These are phyloP conservation scores for Macrocybe gigantea DNA, from an alignment of 768 basidiomycete species.

Conservation along the genomic window DNA sequence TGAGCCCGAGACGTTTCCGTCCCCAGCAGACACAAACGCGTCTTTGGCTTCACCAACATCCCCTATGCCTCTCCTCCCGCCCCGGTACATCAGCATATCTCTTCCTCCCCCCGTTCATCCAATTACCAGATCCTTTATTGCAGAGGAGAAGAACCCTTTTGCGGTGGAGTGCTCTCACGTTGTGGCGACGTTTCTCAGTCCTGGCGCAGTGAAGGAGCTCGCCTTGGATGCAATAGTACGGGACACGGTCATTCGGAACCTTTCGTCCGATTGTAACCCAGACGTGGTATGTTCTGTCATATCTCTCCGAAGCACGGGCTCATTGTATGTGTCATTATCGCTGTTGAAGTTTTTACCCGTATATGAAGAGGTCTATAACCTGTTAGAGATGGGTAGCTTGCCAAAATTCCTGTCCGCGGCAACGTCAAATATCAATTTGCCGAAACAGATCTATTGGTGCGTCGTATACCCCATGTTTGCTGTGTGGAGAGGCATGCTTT, in stretches of 20 bases:
- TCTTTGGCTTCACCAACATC: conserved; percentile 1
- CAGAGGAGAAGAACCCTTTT: conserved; percentile 8
- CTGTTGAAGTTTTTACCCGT: conserved; percentile 23
- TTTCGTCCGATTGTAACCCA: conserved; percentile 26
- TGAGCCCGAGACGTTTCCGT: too few relatives aligned
- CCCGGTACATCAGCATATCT: conserved; percentile 10
- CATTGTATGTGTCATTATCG: neutral
- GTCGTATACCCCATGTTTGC: neutral
- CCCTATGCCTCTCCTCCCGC: conserved; percentile 6
- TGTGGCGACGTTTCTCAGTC: conserved; percentile 25
- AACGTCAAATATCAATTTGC: conserved; percentile 28
- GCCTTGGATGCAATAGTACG: conserved; percentile 18
- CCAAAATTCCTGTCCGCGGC: conserved; percentile 25
- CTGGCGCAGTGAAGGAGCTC: conserved; percentile 23
- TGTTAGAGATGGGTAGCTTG: conserved; percentile 22
- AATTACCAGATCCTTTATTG: conserved; percentile 1
- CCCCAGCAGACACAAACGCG: too few relatives aligned
- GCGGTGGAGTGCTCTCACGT: conserved; percentile 20
- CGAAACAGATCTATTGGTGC: conserved; percentile 30
- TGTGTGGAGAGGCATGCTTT: too few relatives aligned
- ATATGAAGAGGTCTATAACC: conserved; percentile 25
- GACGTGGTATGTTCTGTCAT: conserved; percentile 20
- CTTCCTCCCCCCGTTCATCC: conserved; percentile 8
- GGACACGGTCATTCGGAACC: conserved; percentile 19
- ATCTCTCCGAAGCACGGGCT: neutral